These are phyloP conservation scores for Metarhizium guizhouense DNA, from an alignment of 2,329 filamentous ascomycete genomes.

Conservation along the genomic window DNA sequence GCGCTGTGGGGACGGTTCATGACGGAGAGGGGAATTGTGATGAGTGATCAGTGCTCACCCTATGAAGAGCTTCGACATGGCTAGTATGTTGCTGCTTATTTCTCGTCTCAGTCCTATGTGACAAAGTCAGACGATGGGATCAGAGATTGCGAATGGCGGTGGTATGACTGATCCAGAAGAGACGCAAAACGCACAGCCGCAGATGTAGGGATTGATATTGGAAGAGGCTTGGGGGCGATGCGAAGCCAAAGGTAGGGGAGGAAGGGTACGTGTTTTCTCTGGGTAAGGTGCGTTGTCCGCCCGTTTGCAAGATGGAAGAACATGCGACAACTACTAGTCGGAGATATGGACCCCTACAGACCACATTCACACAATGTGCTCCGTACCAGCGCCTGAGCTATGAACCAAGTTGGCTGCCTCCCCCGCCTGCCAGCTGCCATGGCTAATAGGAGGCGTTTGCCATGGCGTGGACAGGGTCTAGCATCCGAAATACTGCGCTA, in stretches of 20 bases:
- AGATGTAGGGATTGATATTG: slow-evolving; percentile 6
- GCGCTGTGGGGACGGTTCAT: background rate
- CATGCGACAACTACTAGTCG: slow-evolving; percentile 5
- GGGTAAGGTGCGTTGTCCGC: background rate
- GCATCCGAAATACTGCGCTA: background rate
- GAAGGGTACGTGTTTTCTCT: slow-evolving; percentile 1
- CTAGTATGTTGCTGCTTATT: slow-evolving; percentile 11
- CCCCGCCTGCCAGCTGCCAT: background rate
- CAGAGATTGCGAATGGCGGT: background rate
- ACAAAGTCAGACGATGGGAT: background rate
- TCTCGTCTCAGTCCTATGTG: slow-evolving; percentile 4
- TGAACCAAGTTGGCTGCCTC: slow-evolving; percentile 3
- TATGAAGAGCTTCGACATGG: slow-evolving; percentile 92
- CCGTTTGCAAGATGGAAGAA: background rate
- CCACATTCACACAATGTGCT: background rate
- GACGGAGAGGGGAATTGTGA: background rate
- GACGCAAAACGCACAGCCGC: background rate
- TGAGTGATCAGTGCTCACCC: slow-evolving; percentile 50
- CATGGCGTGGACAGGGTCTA: background rate
- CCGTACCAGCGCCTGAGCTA: slow-evolving; percentile 2
- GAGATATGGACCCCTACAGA: slow-evolving; percentile 3
- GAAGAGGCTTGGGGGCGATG: slow-evolving; percentile 1
- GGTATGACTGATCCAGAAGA: background rate
- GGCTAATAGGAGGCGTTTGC: slow-evolving; percentile 2
- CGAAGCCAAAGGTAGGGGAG: slow-evolving; percentile 2